Conservation (phyloP, 179 eudicot genomes). For the Gypsophila paniculata region DNA sequence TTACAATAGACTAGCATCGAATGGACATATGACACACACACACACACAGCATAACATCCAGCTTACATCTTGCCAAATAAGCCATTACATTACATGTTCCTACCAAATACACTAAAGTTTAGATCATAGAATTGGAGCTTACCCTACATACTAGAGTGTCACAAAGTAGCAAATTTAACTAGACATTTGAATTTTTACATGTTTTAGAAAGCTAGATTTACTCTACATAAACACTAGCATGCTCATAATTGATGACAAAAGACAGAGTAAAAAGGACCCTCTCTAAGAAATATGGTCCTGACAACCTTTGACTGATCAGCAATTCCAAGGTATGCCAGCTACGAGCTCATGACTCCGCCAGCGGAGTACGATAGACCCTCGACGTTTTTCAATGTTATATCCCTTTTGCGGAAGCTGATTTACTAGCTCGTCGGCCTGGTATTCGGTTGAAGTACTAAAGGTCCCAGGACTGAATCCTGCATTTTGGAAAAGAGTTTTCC, state of each 20-base stretch:
- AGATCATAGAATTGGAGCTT: background rate
- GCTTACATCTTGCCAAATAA: background rate
- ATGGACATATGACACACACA: too few species aligned
- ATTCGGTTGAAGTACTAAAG: conserved; percentile 21
- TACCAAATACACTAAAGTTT: background rate
- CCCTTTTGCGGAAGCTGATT: conserved; percentile 16
- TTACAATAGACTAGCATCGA: background rate
- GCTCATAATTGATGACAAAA: background rate
- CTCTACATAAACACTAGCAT: conserved; percentile 18
- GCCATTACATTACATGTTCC: background rate
- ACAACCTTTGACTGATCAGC: conserved; percentile 4
- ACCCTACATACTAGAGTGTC: background rate
- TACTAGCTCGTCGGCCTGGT: conserved; percentile 19
- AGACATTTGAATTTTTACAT: conserved; percentile 10
- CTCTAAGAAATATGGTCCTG: background rate
- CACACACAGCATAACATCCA: background rate
- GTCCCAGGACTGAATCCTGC: conserved; percentile 19
- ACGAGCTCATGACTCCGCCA: conserved; percentile 23
- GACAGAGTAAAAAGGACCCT: background rate
- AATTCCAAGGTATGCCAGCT: conserved; percentile 19
- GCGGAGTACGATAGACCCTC: conserved; percentile 19
- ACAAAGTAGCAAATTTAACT: background rate
- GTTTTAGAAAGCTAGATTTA: conserved; percentile 6
- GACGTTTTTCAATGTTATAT: conserved; percentile 21
- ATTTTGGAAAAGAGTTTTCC: conserved; percentile 21